These are phyloP conservation scores for Ascochyta koolunga DNA, from an alignment of 2,329 filamentous ascomycete genomes.

Conservation along the genomic window DNA sequence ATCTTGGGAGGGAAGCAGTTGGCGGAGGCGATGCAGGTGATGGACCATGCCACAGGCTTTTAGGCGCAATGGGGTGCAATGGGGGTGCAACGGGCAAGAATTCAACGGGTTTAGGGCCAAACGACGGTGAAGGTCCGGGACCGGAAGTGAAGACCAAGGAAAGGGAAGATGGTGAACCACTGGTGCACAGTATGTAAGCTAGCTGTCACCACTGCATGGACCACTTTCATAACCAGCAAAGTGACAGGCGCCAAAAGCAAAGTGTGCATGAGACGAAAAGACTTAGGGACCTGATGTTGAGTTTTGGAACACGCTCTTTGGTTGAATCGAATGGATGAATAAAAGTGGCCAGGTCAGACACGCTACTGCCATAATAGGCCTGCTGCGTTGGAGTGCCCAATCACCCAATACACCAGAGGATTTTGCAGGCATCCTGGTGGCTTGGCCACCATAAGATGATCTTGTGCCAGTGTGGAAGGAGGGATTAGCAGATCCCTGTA, in stretches of 20 bases:
- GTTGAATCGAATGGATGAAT: conserved; percentile 43
- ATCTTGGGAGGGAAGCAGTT: conserved; percentile 37
- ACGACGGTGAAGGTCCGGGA: conserved; percentile 27
- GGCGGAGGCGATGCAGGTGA: conserved; percentile 41
- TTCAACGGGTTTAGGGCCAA: conserved; percentile 37
- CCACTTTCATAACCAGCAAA: conserved; percentile 27
- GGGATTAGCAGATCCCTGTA: conserved; percentile 31
- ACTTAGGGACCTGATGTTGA: conserved; percentile 40
- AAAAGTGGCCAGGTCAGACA: conserved; percentile 48
- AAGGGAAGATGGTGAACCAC: conserved; percentile 31
- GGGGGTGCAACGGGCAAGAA: conserved; percentile 32
- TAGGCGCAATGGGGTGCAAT: conserved; percentile 33
- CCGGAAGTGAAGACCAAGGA: conserved; percentile 23
- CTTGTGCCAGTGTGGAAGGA: conserved; percentile 43
- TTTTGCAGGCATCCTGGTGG: conserved; percentile 39
- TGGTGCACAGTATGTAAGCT: conserved; percentile 36
- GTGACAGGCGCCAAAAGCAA: conserved; percentile 42
- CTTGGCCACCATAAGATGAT: conserved; percentile 41
- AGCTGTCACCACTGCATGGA: conserved; percentile 17
- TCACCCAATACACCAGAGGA: conserved; percentile 35
- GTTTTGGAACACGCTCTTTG: conserved; percentile 42
- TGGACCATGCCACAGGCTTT: conserved; percentile 43
- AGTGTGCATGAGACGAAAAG: conserved; percentile 35
- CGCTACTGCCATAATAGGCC: conserved; percentile 40
- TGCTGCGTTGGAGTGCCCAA: conserved; percentile 32